Evolutionary conservation across 2,329 filamentous ascomycete species (phyloP), one percentile per base, ranked within the genome.

Genomic region (Immersiporthe knoxdaviesiana): DNA sequence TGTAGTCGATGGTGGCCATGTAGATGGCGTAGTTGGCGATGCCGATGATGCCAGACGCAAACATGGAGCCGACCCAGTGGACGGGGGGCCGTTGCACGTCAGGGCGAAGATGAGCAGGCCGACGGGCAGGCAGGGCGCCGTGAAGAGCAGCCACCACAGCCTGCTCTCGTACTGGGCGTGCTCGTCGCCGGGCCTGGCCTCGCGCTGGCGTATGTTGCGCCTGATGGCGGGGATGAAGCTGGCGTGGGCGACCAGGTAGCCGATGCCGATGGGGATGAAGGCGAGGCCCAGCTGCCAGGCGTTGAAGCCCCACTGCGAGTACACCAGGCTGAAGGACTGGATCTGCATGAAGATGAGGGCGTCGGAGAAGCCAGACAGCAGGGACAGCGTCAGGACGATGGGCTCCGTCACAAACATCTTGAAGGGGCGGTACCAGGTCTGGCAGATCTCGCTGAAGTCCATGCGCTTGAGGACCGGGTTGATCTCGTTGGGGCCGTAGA

Each of bases 321-420:
- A 91, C 2, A 93, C 90, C 1, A 92, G 82, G 0, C 81, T 79
- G 73, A 92, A 93, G 0, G 88, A 91, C 76, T 93, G 89, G 66
- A 93, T 88, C 77, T 91, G 92, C 83, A 91, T 92, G 81, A 93
- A 93, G 79, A 93, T 92, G 4, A 93, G 85, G 2, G 90, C 90
- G 70, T 93, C 91, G 12, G 86, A 88, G 81, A 93, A 93, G 41
- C 91, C 91, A 3, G 87, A 90, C 6, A 93, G 87, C 0, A 93
- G 84, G 1, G 91, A 92, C 6, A 93, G 82, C 50, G 85, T 87
- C 21, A 91, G 81, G 14, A 93, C 91, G 68, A 93, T 93, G 4
- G 91, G 91, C 79, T 94, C 91, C 0, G 87, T 91, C 44, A 91
- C 72, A 76, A 93, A 91, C 88, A 93, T 91, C 74, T 85, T 85